phyloP scores from a whole-genome alignment of 2,329 filamentous ascomycete genomes.

The Colletotrichum sp. region DNA sequence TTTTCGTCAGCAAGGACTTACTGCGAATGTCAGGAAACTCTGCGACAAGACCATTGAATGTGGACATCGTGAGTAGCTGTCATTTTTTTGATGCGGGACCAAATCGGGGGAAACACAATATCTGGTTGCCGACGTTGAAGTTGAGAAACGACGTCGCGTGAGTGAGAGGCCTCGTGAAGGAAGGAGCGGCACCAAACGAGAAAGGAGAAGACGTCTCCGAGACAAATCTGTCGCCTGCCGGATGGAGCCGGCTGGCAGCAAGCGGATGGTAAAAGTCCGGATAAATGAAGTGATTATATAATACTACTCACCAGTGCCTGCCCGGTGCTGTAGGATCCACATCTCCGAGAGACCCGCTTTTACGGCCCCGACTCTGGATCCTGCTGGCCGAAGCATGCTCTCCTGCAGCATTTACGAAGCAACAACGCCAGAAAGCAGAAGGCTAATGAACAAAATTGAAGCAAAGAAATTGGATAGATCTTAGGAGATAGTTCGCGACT shows the following conservation, averaged over 20 bases:
- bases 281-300: not conserved
- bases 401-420: not conserved
- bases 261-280: not conserved
- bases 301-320: not conserved
- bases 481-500: too few relatives aligned
- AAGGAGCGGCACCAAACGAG: not conserved
- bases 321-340: not conserved
- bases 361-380: not conserved
- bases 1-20: constrained; percentile 32
- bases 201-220: not conserved
- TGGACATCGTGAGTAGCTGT: constrained; percentile 66
- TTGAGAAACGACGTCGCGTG: not conserved
- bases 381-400: not conserved
- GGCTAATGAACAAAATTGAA: too few relatives aligned
- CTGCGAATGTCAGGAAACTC: constrained; percentile 83
- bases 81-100: not conserved
- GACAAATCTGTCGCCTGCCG: not conserved
- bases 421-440: not conserved
- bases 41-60: constrained; percentile 72
- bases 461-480: accelerated
- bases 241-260: not conserved
- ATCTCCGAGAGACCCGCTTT: not conserved
- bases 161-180: not conserved
- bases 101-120: not conserved
- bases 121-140: not conserved